These are phyloP conservation scores for Hibiscus syriacus DNA, from an alignment of 345 rosid genomes.

Conservation along the genomic window DNA sequence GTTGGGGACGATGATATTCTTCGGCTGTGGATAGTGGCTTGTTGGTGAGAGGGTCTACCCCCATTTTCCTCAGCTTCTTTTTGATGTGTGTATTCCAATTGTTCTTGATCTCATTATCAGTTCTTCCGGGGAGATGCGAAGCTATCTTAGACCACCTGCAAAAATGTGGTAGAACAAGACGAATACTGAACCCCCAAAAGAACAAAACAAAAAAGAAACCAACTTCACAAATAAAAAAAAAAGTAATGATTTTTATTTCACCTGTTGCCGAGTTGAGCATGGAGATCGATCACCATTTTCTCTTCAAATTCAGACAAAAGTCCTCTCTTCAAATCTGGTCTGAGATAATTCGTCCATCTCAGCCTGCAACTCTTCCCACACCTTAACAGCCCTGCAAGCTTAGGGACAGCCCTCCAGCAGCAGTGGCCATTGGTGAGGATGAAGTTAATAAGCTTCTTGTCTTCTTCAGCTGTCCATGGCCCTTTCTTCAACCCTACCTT, in stretches of 20 bases:
- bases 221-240: background rate
- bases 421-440: constrained; percentile 92
- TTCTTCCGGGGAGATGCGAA: constrained; percentile 89
- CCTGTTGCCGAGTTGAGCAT: constrained; percentile 93
- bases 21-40: constrained; percentile 42
- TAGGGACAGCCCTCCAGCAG: constrained; percentile 97
- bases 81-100: constrained; percentile 98
- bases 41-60: constrained; percentile 89
- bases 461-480: constrained; percentile 95
- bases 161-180: background rate
- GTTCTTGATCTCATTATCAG: constrained; percentile 94
- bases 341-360: constrained; percentile 86
- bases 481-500: constrained; percentile 96
- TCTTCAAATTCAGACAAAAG: constrained; percentile 80
- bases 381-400: constrained; percentile 86
- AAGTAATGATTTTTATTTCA: too few species aligned
- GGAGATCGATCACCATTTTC: constrained; percentile 84
- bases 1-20: constrained; percentile 10
- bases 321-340: constrained; percentile 92
- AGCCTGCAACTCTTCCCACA: constrained; percentile 96
- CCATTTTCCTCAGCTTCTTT: constrained; percentile 86
- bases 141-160: constrained; percentile 99
- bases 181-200: background rate
- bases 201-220: background rate
- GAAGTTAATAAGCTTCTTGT: constrained; percentile 79